Base-by-base conservation (phyloP, 2,329 filamentous ascomycete species). In the Fusarium camptoceras region DNA sequence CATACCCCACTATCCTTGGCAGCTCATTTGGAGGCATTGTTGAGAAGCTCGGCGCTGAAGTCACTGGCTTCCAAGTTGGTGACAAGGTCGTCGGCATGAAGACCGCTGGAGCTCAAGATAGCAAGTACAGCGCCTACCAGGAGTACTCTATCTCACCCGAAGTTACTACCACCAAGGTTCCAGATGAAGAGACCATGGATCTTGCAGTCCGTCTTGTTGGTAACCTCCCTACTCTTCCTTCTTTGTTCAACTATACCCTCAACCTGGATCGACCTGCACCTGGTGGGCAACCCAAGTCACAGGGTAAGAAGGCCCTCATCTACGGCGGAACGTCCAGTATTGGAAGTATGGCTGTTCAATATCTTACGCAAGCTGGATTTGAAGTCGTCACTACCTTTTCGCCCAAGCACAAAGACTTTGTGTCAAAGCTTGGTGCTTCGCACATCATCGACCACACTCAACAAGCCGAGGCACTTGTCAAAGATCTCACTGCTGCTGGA, bases 251-350 rank as follows among this genome's bases (percentile, higher is more conserved):
- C 30, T 68, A 53, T 27, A 57, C 57, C 16, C 16, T 72, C 22
- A 56, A 67, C 7, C 22, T 72, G 34, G 54, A 65, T 3, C 48
- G 65, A n/a, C 69, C 68, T 31, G 27, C 60, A 3, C 61, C 61
- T 2, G 53, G 20, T 6, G 22, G 47, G 15, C 6, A 46, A 3
- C 28, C 61, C 4, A 53, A 59, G 22, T 15, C 61, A 0, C 68
- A 67, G n/a, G 57, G 44, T 14, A 72, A 70, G 47, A 60, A 48
- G 5, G 41, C 69, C 1, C 41, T 71, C 11, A 34, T 71, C 15
- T 71, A 71, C 10, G 69, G 69, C 7, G 69, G 68, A 41, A 72
- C 69, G 0, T 71, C 68, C 3, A 72, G 69, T 8, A 57, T 71
- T 10, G 69, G 69, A 1, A 71, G 69, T 11, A 48, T 71, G 15